Base-by-base conservation (phyloP, 768 basidiomycete species). In the Chlorophyllum brunneum region DNA sequence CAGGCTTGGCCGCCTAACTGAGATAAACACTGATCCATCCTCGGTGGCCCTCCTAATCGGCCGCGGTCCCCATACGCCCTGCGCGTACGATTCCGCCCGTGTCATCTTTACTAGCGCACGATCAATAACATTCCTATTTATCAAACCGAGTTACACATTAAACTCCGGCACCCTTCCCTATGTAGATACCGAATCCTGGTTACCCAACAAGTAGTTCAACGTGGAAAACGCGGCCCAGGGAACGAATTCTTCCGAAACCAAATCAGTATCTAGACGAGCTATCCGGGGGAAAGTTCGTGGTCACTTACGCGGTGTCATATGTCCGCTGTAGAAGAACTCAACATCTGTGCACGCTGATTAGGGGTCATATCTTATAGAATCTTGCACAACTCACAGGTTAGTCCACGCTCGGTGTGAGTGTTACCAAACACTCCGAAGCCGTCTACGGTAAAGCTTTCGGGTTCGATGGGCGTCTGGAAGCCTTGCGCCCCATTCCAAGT, bases 381-480 rank as follows among this genome's bases (percentile, higher is more conserved):
- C 5, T 15, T n/a, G 24, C 8, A 43, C 45, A 49, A 47, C 56
- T 26, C 70, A 57, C 81, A 88, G 0, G 86, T 82, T 56, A 89
- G 62, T 15, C 80, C 79, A 38, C 87, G 81, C 60, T 90, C 88
- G n/a, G 73, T 70, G 55, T 88, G 86, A 54, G 78, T 69, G 2
- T 68, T 83, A 0, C 87, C 88, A 16, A 82, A 71, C 3, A 86
- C 75, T 20, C 87, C 87, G 31, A 88, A 73, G 18, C 81, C 84
- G 51, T 86, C 83, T 44, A 89, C 78, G 49, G 86, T 63, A 70
- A 89, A 85, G 54, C 79, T 84, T 57, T 88, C 86, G 24, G 78
- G 67, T 10, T 66, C 62, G 43, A 87, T 85, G 6, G 84, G 85
- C 0, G 75, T 81, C 57, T 83, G 86, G 78, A 89, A 89, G 0